Conservation (phyloP, 179 eudicot genomes). For the Camellia oleifera region DNA sequence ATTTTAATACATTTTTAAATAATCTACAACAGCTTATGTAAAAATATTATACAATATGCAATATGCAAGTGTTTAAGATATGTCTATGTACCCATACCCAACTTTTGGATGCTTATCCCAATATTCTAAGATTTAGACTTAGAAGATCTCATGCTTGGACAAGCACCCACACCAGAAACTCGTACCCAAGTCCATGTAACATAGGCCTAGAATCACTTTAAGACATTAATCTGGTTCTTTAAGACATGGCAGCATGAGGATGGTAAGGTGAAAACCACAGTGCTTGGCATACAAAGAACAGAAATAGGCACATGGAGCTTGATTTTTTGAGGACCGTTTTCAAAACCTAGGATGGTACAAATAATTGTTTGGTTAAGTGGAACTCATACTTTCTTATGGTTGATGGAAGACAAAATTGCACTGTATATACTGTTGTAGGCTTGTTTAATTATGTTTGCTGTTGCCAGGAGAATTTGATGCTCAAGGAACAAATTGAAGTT, state of each 20-base stretch:
- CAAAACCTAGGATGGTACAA: neutral
- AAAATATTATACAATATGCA: too few species aligned
- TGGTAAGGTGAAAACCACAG: neutral
- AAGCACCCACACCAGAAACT: neutral
- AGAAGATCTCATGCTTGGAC: too few species aligned
- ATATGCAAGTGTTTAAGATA: too few species aligned
- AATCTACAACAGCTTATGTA: too few species aligned
- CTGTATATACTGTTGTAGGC: neutral
- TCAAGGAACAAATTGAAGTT: conserved; percentile 72
- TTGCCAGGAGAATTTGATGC: conserved; percentile 54
- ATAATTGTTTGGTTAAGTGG: neutral
- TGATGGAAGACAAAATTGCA: neutral
- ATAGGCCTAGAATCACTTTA: neutral
- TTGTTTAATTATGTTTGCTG: conserved; percentile 1
- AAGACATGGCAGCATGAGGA: neutral
- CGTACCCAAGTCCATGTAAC: neutral
- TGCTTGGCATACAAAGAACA: neutral
- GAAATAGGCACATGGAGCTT: neutral
- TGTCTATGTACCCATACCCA: too few species aligned
- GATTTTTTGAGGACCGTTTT: neutral
- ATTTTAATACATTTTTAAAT: too few species aligned
- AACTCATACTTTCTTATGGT: neutral
- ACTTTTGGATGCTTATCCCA: too few species aligned
- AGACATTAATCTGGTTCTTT: neutral
- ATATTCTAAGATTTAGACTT: too few species aligned